These are phyloP conservation scores for Solanum appendiculatum DNA, from an alignment of 257 asterid species.

Conservation along the genomic window DNA sequence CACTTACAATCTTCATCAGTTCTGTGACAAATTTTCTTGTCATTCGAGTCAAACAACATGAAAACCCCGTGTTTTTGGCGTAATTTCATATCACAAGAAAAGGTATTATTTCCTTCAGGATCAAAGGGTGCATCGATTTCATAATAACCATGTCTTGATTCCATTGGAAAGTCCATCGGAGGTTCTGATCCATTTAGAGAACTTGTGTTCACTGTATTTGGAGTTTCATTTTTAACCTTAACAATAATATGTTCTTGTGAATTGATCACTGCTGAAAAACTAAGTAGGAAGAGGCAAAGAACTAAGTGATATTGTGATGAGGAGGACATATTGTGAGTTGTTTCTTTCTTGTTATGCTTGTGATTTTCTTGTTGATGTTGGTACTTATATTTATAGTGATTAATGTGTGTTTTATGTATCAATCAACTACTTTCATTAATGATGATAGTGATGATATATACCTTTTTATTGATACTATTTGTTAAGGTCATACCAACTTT, in stretches of 20 bases:
- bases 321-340: not conserved
- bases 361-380: not conserved
- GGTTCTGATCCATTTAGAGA: not conserved
- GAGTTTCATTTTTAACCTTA: not conserved
- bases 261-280: not conserved
- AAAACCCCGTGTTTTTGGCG: too few species aligned
- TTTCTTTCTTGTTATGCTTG: not conserved
- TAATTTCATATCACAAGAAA: too few species aligned
- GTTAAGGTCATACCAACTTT: not conserved
- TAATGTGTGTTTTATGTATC: not conserved
- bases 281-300: not conserved
- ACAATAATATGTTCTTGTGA: not conserved
- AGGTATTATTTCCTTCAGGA: too few species aligned
- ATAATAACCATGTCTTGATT: too few species aligned
- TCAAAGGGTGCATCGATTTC: too few species aligned
- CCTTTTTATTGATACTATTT: not conserved
- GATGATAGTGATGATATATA: not conserved
- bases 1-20: not conserved
- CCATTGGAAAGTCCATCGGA: too few species aligned
- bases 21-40: too few species aligned
- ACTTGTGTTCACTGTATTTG: not conserved
- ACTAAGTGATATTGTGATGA: not conserved
- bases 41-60: too few species aligned
- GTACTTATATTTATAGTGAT: not conserved
- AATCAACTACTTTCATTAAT: not conserved